Conservation (phyloP, 2,329 filamentous ascomycete genomes). For the Teratosphaeria epicoccoides region DNA sequence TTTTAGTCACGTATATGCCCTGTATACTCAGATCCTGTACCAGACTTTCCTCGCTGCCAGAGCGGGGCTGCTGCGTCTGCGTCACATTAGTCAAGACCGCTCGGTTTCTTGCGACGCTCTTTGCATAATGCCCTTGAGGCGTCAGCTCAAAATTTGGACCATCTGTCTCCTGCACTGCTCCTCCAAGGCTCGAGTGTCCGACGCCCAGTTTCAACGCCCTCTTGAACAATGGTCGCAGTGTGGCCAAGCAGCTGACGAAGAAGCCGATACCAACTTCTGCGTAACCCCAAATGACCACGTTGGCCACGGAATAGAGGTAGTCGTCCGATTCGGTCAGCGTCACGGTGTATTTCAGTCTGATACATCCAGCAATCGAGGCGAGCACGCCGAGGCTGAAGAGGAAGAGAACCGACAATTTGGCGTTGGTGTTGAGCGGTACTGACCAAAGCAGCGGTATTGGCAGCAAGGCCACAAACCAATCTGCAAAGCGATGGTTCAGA, state of each 20-base stretch:
- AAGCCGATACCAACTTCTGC: background rate
- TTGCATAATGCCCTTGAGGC: background rate
- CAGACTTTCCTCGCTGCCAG: background rate
- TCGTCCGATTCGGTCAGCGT: constrained; percentile 24
- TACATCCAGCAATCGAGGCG: constrained; percentile 24
- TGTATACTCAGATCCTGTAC: background rate
- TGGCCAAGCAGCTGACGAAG: background rate
- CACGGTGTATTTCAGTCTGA: constrained; percentile 28
- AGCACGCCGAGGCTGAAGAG: constrained; percentile 29
- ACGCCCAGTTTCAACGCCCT: background rate
- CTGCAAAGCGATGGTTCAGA: no score
- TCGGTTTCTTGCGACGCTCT: background rate
- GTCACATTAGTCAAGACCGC: background rate
- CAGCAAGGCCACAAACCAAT: constrained; percentile 29
- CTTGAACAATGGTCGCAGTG: background rate
- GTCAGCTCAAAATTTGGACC: background rate
- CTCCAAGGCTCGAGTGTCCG: background rate
- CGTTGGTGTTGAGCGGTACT: constrained; percentile 31
- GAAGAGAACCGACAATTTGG: constrained; percentile 30
- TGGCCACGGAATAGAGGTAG: constrained; percentile 24
- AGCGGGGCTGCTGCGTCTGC: background rate
- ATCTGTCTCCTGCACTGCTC: background rate
- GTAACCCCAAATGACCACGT: constrained; percentile 27
- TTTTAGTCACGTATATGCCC: background rate
- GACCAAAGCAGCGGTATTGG: constrained; percentile 35